Base-by-base conservation (phyloP, 306 rosid species). In the Chamaecrista fasciculata region DNA sequence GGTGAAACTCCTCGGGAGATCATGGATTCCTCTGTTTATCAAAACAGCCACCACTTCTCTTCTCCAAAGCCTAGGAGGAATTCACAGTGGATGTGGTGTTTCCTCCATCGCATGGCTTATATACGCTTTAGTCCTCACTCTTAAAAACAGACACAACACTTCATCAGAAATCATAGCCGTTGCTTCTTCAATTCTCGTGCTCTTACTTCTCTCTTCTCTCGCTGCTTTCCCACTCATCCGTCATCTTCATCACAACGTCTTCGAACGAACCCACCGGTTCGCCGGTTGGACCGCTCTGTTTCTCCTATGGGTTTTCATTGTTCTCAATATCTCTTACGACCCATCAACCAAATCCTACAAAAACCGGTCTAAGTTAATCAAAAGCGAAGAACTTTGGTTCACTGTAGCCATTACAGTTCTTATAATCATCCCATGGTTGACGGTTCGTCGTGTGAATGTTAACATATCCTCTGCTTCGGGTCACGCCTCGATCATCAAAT, bases 171-270 rank as follows among this genome's bases (percentile, higher is more conserved):
- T 79, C 20, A 66, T 79, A 19, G 86, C 19, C 0, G 72, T 85
- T 4, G 72, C 89, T 10, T 65, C 72, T 2, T 16, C 76, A 23
- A 81, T 85, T 67, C 86, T 85, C 9, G 72, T 66, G 65, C 86
- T 85, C 18, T 84, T 85, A 0, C 79, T 66, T 19, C 76, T 81
- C 33, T 68, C 86, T 62, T 81, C 83, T n/a, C 23, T 81, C 4
- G 84, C 89, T 1, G 86, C 84, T 11, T 85, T 82, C 69, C 85
- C 89, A 1, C 80, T 85, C 6, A 69, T 81, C 36, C 86, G 89
- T 7, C 89, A 85, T 67, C 84, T 85, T 26, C 81, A 85, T 34
- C 86, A 85, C 79, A 85, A 85, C 8, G 62, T 82, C 0, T 85
- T 81, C 15, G 86, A 85, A 59, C 70, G 89, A 39, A 66, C 76